phyloP scores from a whole-genome alignment of 495 filamentous ascomycete species.

The Xylaria curta region DNA sequence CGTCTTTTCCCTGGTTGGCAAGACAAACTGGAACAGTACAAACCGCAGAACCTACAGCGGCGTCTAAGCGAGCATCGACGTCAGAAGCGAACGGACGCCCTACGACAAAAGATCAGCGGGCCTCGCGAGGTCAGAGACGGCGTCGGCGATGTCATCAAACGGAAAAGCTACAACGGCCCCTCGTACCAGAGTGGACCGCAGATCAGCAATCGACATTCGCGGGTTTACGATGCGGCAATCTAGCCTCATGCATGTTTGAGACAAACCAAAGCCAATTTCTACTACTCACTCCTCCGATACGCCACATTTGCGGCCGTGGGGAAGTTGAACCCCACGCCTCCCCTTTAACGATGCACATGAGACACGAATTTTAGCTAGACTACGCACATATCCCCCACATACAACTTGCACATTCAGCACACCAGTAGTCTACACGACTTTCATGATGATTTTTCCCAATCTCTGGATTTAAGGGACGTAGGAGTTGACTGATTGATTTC shows the following conservation, averaged over 20 bases:
- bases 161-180: conserved; percentile 42
- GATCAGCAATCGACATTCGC: conserved; percentile 12
- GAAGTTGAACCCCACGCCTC: background rate
- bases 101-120: conserved; percentile 70
- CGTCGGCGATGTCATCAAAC: conserved; percentile 57
- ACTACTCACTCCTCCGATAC: background rate
- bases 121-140: conserved; percentile 58
- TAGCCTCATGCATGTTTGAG: background rate
- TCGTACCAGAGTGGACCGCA: conserved; percentile 36
- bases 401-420: background rate
- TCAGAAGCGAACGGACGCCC: conserved; percentile 67
- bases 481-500: background rate
- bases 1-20: conserved; percentile 45
- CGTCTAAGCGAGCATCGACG: conserved; percentile 66
- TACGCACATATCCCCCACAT: conserved; percentile 28
- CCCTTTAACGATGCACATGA: conserved; percentile 35
- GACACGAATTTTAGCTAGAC: conserved; percentile 28
- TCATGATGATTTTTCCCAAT: background rate
- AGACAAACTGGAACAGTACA: conserved; percentile 51
- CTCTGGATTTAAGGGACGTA: background rate
- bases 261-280: background rate
- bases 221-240: background rate
- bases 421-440: conserved; percentile 6
- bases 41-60: conserved; percentile 55
- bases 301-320: background rate